Percentiles rank a stretch among this genome's conserved stretches.
These are phyloP conservation scores for Rhododendron ovatum DNA, from an alignment of 148 eudicot genomes.

Conservation along the genomic window DNA sequence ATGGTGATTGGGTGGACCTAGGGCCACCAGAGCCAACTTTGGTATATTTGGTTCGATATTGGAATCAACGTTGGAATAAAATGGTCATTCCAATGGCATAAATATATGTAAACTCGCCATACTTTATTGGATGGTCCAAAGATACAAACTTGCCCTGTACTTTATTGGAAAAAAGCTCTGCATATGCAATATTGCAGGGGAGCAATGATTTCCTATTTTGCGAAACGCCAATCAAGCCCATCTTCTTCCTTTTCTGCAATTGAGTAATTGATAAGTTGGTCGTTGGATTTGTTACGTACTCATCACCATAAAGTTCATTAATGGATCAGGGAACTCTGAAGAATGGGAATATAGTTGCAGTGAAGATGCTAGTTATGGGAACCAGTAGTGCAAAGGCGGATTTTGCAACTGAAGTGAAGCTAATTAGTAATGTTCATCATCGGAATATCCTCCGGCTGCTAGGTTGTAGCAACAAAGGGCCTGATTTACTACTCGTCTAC, in stretches of 20 bases:
- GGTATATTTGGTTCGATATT: too few relatives aligned
- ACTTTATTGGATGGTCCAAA: too few relatives aligned
- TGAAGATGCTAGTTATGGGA: conserved; percentile 29
- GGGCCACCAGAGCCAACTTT: too few relatives aligned
- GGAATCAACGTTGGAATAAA: too few relatives aligned
- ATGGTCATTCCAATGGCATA: neutral
- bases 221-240: neutral
- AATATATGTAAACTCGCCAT: too few relatives aligned
- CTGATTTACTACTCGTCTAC: conserved; percentile 38
- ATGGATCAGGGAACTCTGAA: conserved; percentile 33
- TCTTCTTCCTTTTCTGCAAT: neutral
- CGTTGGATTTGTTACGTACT: neutral
- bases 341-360: conserved; percentile 39
- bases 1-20: neutral
- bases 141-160: too few relatives aligned
- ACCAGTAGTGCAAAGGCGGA: conserved; percentile 31
- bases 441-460: conserved; percentile 39
- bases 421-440: conserved; percentile 45
- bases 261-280: neutral
- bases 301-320: neutral
- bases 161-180: neutral
- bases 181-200: neutral
- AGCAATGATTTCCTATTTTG: neutral
- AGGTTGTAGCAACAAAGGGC: conserved; percentile 38
- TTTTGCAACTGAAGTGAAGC: conserved; percentile 46